Percentiles rank a stretch among this genome's conserved stretches.
These are phyloP conservation scores for Aristolochia fimbriata DNA, from an alignment of 164 flowering plant genomes.

Conservation along the genomic window DNA sequence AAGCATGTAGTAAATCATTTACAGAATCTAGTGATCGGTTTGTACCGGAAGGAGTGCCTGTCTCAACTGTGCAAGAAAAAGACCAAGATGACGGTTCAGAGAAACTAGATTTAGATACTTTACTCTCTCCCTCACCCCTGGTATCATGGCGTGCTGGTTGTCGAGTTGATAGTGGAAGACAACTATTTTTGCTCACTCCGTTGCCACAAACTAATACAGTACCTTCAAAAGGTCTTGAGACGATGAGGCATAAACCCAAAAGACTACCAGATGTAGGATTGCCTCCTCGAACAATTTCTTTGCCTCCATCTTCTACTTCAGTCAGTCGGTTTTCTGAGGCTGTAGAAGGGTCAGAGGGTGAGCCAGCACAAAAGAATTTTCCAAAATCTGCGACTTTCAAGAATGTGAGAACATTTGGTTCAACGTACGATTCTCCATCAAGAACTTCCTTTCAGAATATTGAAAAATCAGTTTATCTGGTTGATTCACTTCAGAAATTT, in stretches of 20 bases:
- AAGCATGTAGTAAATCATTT: constrained; percentile 25
- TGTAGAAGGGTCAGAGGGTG: constrained; percentile 26
- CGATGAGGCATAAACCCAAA: constrained; percentile 18
- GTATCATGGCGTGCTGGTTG: constrained; percentile 84
- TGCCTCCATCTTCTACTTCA: constrained; percentile 16
- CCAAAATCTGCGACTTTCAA: constrained; percentile 8
- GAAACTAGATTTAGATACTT: constrained; percentile 21
- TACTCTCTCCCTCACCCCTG: constrained; percentile 89
- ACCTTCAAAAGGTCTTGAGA: constrained; percentile 26
- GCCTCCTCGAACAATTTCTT: constrained; percentile 9
- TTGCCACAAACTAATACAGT: constrained; percentile 43
- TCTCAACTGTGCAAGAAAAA: constrained; percentile 14
- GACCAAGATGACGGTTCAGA: constrained; percentile 28
- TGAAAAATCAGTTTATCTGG: constrained; percentile 29
- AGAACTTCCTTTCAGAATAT: constrained; percentile 10
- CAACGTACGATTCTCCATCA: constrained; percentile 23
- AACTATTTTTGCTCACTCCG: constrained; percentile 81
- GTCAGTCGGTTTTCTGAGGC: constrained; percentile 20
- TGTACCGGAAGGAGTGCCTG: constrained; percentile 12
- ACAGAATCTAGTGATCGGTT: constrained; percentile 18
- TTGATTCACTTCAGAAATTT: constrained; percentile 60
- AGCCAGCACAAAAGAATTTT: constrained; percentile 18
- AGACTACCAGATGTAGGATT: constrained; percentile 9
- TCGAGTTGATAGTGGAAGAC: constrained; percentile 52
- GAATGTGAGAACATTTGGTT: constrained; percentile 2